Percentiles rank a stretch among this genome's conserved stretches.
phyloP scores from a whole-genome alignment of 2,329 filamentous ascomycete species.

The Calonectria pseudoreteaudii region DNA sequence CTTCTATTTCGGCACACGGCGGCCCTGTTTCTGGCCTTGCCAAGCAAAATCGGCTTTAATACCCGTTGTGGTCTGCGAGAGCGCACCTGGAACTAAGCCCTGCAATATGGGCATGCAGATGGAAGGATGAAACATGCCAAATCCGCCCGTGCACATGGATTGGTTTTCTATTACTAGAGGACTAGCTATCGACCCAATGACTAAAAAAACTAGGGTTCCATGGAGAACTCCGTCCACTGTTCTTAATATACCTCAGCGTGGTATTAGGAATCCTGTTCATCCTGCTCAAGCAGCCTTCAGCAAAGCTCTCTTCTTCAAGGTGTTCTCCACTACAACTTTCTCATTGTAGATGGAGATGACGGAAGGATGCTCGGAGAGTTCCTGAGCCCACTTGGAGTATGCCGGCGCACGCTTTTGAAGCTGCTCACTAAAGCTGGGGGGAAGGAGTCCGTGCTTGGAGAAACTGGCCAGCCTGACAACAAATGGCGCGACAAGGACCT shows the following conservation, averaged over 20 bases:
- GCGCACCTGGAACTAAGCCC: not conserved
- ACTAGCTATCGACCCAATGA: not conserved
- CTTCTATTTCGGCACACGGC: not conserved
- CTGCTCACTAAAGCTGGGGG: slow-evolving; percentile 56
- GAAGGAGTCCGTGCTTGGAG: slow-evolving; percentile 66
- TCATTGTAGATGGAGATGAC: slow-evolving; percentile 74
- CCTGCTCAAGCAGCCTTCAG: slow-evolving; percentile 13
- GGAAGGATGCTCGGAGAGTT: slow-evolving; percentile 71
- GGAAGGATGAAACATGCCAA: not conserved
- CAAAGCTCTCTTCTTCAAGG: slow-evolving; percentile 36
- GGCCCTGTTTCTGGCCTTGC: not conserved
- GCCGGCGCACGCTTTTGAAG: slow-evolving; percentile 69
- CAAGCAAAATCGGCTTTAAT: not conserved
- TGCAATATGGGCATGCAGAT: not conserved
- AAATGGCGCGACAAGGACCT: slow-evolving; percentile 76
- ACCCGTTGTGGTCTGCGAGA: not conserved
- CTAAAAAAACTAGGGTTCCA: not conserved
- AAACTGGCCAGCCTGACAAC: slow-evolving; percentile 68
- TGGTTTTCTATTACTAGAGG: not conserved
- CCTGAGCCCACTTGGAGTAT: slow-evolving; percentile 75
- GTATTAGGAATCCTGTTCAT: not conserved
- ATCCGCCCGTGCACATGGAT: not conserved
- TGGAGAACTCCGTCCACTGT: not conserved
- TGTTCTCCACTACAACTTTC: slow-evolving; percentile 33
- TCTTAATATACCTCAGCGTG: not conserved